A percentile compares a stretch with the other conserved stretches of the same genome.
These are phyloP conservation scores for Geotrichum aggregatum DNA, from an alignment of 1,139 yeast genomes.

Conservation along the genomic window DNA sequence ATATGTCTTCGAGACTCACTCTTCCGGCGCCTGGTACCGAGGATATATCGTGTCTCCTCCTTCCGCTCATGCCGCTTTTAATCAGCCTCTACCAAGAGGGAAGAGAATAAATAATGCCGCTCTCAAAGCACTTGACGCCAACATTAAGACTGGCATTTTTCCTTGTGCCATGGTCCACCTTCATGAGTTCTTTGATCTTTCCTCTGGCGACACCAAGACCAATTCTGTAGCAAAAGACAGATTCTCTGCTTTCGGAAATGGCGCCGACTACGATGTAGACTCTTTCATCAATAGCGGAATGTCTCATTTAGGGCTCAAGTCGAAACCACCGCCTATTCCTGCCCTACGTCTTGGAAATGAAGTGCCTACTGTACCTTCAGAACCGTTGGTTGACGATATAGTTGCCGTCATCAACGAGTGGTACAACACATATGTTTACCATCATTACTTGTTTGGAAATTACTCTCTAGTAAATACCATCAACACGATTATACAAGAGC, in stretches of 20 bases:
- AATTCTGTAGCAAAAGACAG: conserved; percentile 11
- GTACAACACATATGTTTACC: conserved; percentile 35
- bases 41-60: conserved; percentile 53
- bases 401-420: conserved; percentile 37
- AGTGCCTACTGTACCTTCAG: conserved; percentile 28
- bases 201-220: conserved; percentile 11
- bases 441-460: conserved; percentile 36
- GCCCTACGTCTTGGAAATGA: conserved; percentile 33
- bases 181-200: conserved; percentile 32
- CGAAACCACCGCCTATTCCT: conserved; percentile 35
- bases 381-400: conserved; percentile 38
- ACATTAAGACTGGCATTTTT: conserved; percentile 32
- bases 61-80: conserved; percentile 32
- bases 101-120: conserved; percentile 29
- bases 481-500: conserved; percentile 41
- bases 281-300: conserved; percentile 9
- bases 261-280: conserved; percentile 16
- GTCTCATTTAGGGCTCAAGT: conserved; percentile 19
- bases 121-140: conserved; percentile 31
- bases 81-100: conserved; percentile 29
- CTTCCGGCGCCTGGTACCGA: conserved; percentile 67
- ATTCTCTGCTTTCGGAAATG: conserved; percentile 12
- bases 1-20: conserved; percentile 65
- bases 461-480: conserved; percentile 39
- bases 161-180: conserved; percentile 32